phyloP scores from a whole-genome alignment of 495 filamentous ascomycete genomes.

The Penicillium salamii region DNA sequence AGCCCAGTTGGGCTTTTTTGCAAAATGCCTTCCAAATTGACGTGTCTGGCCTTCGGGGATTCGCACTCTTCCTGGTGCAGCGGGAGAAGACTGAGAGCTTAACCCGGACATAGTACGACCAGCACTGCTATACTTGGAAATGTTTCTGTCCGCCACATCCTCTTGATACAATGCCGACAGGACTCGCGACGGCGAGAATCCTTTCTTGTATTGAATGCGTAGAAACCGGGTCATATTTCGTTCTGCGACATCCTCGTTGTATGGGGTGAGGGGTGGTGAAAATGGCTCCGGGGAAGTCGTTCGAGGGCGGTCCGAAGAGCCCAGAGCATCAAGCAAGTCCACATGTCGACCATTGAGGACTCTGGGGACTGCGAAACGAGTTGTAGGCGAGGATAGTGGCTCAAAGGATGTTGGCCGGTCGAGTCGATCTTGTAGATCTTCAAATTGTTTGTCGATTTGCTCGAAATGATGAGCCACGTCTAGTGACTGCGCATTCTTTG shows the following conservation, averaged over 20 bases:
- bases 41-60: conserved; percentile 16
- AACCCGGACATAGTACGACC: conserved; percentile 23
- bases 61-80: conserved; percentile 20
- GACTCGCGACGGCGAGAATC: conserved; percentile 27
- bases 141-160: conserved; percentile 46
- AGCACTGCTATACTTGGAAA: conserved; percentile 25
- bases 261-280: conserved; percentile 35
- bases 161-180: conserved; percentile 39
- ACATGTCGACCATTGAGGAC: conserved; percentile 32
- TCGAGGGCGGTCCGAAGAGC: conserved; percentile 27
- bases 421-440: conserved; percentile 38
- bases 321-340: conserved; percentile 42
- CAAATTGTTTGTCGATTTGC: conserved; percentile 41
- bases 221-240: conserved; percentile 45
- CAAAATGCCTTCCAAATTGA: conserved; percentile 7
- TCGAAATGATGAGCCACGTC: conserved; percentile 34
- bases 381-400: conserved; percentile 20
- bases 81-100: conserved; percentile 23
- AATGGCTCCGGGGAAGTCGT: conserved; percentile 13
- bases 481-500: conserved; percentile 15
- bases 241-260: conserved; percentile 49
- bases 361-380: conserved; percentile 4
- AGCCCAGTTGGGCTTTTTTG: conserved; percentile 8
- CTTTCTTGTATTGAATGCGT: conserved; percentile 22
- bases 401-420: conserved; percentile 27